Evolutionary conservation across 2,329 filamentous ascomycete genomes (phyloP).

Genomic region (Sporothrix luriei): DNA sequence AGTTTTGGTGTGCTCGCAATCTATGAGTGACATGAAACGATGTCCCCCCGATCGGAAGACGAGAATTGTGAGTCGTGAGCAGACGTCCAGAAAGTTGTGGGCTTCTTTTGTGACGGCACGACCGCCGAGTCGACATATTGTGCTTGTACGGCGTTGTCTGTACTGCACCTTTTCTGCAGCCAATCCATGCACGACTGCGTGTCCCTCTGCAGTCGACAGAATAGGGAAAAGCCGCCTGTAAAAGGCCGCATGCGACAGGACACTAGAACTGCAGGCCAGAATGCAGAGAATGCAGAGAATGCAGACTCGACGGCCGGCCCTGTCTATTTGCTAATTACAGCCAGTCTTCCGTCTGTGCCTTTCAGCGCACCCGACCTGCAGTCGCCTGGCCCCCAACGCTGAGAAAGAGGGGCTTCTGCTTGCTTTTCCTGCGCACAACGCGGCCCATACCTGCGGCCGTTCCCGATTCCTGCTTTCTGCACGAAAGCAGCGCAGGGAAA

Average conservation of each 20-base stretch:
- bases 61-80: neutral
- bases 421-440: neutral
- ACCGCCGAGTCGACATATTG: neutral
- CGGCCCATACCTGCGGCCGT: conserved; percentile 10
- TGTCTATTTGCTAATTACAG: neutral
- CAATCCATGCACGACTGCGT: conserved; percentile 3
- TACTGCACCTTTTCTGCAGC: neutral
- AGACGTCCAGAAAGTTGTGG: no score
- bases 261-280: no score
- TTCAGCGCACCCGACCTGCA: no score
- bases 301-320: neutral
- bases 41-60: neutral
- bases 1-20: conserved; percentile 15
- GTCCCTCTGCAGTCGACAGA: neutral
- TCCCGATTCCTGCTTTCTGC: neutral
- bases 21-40: neutral
- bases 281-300: no score
- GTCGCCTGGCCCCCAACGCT: neutral
- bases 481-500: conserved; percentile 11
- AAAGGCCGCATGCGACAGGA: no score
- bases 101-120: no score
- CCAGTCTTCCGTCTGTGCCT: neutral
- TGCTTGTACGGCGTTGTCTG: neutral
- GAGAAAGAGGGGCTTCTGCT: no score
- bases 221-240: neutral